Conservation (phyloP, 2,329 filamentous ascomycete species). For the Penicillium sp. region DNA sequence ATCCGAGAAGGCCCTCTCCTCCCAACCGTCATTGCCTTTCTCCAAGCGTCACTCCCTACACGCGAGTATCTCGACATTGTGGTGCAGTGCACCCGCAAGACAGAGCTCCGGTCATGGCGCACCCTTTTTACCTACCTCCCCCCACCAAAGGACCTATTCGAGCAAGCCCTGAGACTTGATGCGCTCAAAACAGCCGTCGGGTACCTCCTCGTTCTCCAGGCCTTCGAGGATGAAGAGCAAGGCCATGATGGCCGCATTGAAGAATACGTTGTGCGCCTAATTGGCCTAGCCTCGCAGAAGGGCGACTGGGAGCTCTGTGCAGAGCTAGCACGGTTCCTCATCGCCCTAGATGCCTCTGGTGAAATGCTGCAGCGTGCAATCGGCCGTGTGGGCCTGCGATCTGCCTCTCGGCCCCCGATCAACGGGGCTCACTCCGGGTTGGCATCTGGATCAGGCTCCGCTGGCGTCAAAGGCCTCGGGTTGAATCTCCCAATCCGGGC, state of each 20-base stretch:
- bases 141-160: slow-evolving; percentile 85
- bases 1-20: slow-evolving; percentile 37
- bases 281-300: slow-evolving; percentile 76
- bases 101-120: slow-evolving; percentile 89
- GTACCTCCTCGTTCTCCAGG: slow-evolving; percentile 92
- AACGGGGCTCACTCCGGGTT: slow-evolving; percentile 19
- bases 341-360: slow-evolving; percentile 84
- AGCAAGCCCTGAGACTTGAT: slow-evolving; percentile 80
- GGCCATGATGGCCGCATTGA: slow-evolving; percentile 53
- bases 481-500: slow-evolving; percentile 31
- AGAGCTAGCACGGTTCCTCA: slow-evolving; percentile 89
- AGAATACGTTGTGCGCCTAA: slow-evolving; percentile 67
- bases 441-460: slow-evolving; percentile 22
- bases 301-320: slow-evolving; percentile 95
- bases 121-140: slow-evolving; percentile 90
- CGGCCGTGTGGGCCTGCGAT: slow-evolving; percentile 39
- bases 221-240: slow-evolving; percentile 57
- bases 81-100: slow-evolving; percentile 95
- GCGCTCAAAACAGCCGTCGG: slow-evolving; percentile 92
- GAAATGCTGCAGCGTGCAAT: slow-evolving; percentile 61
- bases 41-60: slow-evolving; percentile 66
- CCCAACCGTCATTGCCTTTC: slow-evolving; percentile 59
- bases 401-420: slow-evolving; percentile 7
- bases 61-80: slow-evolving; percentile 84
- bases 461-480: slow-evolving; percentile 35